Evolutionary conservation across 1,284 basidiomycete species (phyloP).

Genomic region (Cerioporus squamosus): DNA sequence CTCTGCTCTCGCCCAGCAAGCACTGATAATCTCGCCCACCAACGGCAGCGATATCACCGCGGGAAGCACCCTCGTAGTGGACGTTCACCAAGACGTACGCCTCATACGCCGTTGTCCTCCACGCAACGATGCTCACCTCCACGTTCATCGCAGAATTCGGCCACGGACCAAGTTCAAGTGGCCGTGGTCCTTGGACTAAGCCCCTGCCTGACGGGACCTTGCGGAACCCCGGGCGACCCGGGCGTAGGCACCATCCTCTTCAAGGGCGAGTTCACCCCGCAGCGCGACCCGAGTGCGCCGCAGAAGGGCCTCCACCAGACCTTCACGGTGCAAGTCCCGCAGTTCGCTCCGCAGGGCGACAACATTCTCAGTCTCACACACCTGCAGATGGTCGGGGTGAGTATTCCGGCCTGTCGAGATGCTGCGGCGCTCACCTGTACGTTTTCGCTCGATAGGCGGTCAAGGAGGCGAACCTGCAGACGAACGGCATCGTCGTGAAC

Average conservation of each 20-base stretch:
- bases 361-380: constrained; percentile 25
- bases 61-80: constrained; percentile 11
- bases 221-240: constrained; percentile 14
- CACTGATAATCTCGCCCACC: constrained; percentile 15
- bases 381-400: constrained; percentile 24
- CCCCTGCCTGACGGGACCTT: constrained; percentile 12
- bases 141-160: constrained; percentile 2
- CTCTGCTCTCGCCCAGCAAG: constrained; percentile 19
- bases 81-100: constrained; percentile 19
- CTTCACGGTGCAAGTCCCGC: constrained; percentile 21
- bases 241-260: constrained; percentile 24
- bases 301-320: constrained; percentile 23
- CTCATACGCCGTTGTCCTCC: neutral
- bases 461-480: constrained; percentile 4
- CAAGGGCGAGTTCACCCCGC: constrained; percentile 22
- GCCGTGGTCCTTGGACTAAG: constrained; percentile 20
- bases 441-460: constrained; percentile 2
- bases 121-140: too few relatives aligned
- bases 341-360: constrained; percentile 4
- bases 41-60: constrained; percentile 10
- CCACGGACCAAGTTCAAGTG: constrained; percentile 15
- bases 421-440: neutral
- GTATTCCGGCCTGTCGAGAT: neutral
- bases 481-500: constrained; percentile 7
- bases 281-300: constrained; percentile 16